Evolutionary conservation across 805 yeast genomes (phyloP).

Genomic region (Saccharomyces jurei): DNA sequence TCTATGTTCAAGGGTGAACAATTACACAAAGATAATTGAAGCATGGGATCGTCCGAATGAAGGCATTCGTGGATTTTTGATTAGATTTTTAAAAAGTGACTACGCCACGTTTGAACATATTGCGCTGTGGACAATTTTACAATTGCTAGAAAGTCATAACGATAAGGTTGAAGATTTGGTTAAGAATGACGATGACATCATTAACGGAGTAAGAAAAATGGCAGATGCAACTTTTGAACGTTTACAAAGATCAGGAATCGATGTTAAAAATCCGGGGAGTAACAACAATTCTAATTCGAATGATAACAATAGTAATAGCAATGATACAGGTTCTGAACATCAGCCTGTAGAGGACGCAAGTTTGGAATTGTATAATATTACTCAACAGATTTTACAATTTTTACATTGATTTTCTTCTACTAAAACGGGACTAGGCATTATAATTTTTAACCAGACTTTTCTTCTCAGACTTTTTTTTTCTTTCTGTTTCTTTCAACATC

Average conservation of each 20-base stretch:
- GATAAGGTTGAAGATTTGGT: conserved; percentile 47
- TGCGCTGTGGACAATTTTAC: conserved; percentile 94
- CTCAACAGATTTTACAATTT: conserved; percentile 57
- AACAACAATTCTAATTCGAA: conserved; percentile 10
- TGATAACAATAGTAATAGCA: conserved; percentile 21
- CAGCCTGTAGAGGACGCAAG: conserved; percentile 54
- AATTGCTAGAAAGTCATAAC: conserved; percentile 82
- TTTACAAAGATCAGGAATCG: conserved; percentile 23
- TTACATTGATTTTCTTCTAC: conserved; percentile 14
- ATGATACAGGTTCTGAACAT: conserved; percentile 16
- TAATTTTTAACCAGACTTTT: background rate
- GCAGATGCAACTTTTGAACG: conserved; percentile 31
- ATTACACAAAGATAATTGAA: conserved; percentile 68
- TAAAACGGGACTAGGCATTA: background rate
- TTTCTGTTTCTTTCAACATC: background rate
- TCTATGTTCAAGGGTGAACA: conserved; percentile 80
- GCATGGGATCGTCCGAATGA: conserved; percentile 75
- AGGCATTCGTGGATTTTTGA: conserved; percentile 78
- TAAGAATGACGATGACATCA: conserved; percentile 45
- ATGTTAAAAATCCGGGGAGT: conserved; percentile 10
- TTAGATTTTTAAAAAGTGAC: conserved; percentile 69
- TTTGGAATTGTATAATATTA: conserved; percentile 54
- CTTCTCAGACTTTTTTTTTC: background rate
- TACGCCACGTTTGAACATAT: conserved; percentile 96
- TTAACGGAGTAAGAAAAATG: conserved; percentile 45